Conservation (phyloP, 225 moss, liverwort and hornwort genomes). For the Thuidium tamariscinum region DNA sequence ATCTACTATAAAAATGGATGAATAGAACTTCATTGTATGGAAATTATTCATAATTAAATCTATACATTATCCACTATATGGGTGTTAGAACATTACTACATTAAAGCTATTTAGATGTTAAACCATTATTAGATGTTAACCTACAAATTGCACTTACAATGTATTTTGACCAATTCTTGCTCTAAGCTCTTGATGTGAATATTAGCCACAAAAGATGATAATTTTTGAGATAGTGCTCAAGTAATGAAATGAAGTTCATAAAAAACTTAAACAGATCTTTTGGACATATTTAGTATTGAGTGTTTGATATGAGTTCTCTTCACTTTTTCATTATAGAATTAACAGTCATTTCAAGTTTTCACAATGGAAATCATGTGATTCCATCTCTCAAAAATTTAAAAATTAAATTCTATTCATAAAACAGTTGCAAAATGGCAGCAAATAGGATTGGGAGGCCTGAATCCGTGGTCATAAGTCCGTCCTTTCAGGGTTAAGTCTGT, state of each 20-base stretch:
- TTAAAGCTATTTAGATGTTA: too few relatives aligned
- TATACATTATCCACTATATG: background rate
- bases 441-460: background rate
- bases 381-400: background rate
- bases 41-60: background rate
- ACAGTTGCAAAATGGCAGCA: background rate
- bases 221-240: background rate
- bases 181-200: background rate
- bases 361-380: background rate
- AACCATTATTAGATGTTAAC: too few relatives aligned
- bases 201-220: background rate
- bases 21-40: background rate
- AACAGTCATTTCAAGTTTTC: background rate
- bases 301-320: background rate
- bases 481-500: background rate
- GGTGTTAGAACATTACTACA: accelerated
- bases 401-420: background rate
- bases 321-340: background rate
- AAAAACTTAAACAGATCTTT: too few relatives aligned
- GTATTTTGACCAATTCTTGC: background rate
- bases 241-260: background rate
- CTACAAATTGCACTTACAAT: background rate
- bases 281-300: too few relatives aligned
- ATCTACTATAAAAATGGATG: background rate
- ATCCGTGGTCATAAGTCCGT: background rate